Base-by-base conservation (phyloP, 768 basidiomycete genomes). In the Panaeolus cyanescens region DNA sequence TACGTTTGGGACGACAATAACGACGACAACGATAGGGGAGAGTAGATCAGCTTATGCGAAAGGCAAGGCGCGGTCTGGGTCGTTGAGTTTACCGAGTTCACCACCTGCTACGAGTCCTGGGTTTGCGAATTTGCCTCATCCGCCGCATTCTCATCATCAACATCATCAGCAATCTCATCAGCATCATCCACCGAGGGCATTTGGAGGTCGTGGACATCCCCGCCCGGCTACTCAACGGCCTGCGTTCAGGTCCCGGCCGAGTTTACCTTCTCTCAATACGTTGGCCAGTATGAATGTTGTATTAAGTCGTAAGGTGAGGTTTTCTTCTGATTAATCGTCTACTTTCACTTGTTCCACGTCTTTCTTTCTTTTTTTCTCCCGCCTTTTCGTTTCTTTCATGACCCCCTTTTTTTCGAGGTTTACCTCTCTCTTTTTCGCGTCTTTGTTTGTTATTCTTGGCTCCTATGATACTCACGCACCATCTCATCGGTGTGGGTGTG, bases 221-320 rank as follows among this genome's bases (percentile, higher is more conserved):
- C 74, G 72, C 30, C 78, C 81, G 34, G 82, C 82, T 4, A 69
- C 79, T 64, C 76, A 79, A 62, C 76, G 79, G 50, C 84, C 81
- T 25, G 83, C 83, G 2, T 83, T 85, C 65, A 65, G 72, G 32
- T 61, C 77, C 13, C 78, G 82, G 8, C 84, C 84, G 34, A 83
- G 82, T 32, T 65, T 85, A n/a, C 84, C 84, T 1, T 82, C 81
- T 0, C 70, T 85, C 10, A 68, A 79, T 65, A 79, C 79, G 1
- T 77, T 85, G n/a, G 78, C 82, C 12, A 72, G 76, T 45, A 82
- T 82, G 79, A 82, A 80, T 63, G 62, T 83, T 20, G 75, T 77
- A 0, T 66, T 82, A 34, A 75, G 80, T 4, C 79, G 73, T 58
- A 84, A 83, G 79, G 84, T 80, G 58, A 50, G 76, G 31, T 55